Conservation (phyloP, 1,284 basidiomycete genomes). For the Cryptococcus neoformans region DNA sequence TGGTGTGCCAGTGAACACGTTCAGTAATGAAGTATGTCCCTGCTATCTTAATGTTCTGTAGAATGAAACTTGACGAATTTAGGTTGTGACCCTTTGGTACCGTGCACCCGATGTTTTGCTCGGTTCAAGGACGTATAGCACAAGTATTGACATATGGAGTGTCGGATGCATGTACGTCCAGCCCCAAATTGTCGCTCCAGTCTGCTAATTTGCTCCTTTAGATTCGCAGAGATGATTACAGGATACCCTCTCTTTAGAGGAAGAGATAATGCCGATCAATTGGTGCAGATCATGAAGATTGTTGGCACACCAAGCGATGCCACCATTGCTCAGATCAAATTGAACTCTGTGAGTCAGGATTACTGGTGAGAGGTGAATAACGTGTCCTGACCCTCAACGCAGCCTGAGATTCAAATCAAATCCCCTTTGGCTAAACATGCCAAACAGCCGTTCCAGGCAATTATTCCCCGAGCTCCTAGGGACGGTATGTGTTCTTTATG, state of each 20-base stretch:
- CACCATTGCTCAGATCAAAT: conserved; percentile 81
- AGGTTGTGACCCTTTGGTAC: conserved; percentile 99
- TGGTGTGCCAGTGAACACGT: conserved; percentile 95
- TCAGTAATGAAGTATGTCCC: conserved; percentile 84
- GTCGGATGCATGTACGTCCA: conserved; percentile 62
- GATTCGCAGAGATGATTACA: conserved; percentile 66
- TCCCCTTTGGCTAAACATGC: conserved; percentile 69
- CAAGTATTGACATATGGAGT: conserved; percentile 98
- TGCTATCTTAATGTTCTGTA: neutral
- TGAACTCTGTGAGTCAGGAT: conserved; percentile 71
- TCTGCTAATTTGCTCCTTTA: conserved; percentile 4
- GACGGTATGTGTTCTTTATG: conserved; percentile 59
- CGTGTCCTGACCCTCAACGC: conserved; percentile 2
- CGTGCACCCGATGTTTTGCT: conserved; percentile 95
- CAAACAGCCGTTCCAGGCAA: conserved; percentile 82
- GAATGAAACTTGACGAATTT: conserved; percentile 2
- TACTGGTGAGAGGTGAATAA: neutral
- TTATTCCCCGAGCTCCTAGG: conserved; percentile 88
- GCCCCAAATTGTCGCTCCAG: conserved; percentile 1
- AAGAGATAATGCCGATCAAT: conserved; percentile 95
- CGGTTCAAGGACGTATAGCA: conserved; percentile 93
- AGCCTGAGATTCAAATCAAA: conserved; percentile 83
- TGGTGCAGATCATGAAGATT: conserved; percentile 96
- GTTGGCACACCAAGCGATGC: conserved; percentile 93
- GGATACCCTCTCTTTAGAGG: conserved; percentile 97